Percentiles rank a stretch among this genome's conserved stretches.
Evolutionary conservation across 2,329 filamentous ascomycete genomes (phyloP).

Genomic region (Colletotrichum sidae): DNA sequence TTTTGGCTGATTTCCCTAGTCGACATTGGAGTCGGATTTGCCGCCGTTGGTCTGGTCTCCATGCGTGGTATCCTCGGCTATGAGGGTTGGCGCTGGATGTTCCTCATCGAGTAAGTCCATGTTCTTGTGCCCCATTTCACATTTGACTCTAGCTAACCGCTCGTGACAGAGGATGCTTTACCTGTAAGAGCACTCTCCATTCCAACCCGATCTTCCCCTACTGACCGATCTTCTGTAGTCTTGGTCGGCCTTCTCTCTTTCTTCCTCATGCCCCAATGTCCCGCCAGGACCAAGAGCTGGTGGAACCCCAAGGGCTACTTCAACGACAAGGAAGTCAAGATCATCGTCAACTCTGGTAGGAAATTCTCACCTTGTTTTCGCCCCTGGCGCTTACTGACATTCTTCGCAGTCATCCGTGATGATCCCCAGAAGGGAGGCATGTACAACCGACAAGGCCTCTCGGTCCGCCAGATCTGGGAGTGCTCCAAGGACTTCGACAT

Average conservation of each 20-base stretch:
- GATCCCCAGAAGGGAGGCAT: conserved; percentile 67
- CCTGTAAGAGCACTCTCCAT: conserved; percentile 42
- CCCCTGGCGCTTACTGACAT: background rate
- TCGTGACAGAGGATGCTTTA: conserved; percentile 43
- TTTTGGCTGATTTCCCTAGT: conserved; percentile 14
- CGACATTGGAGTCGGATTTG: conserved; percentile 64
- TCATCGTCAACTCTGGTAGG: conserved; percentile 65
- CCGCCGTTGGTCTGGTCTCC: conserved; percentile 67
- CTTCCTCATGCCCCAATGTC: conserved; percentile 46
- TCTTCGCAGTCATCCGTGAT: conserved; percentile 59
- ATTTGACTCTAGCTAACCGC: conserved; percentile 27
- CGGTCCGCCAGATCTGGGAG: conserved; percentile 58
- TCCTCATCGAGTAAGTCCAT: conserved; percentile 51
- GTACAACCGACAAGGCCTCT: conserved; percentile 69
- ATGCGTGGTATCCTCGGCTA: conserved; percentile 63
- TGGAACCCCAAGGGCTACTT: conserved; percentile 67
- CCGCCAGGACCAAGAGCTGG: conserved; percentile 55
- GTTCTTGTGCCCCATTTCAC: too few relatives aligned
- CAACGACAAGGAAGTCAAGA: conserved; percentile 65
- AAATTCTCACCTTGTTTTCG: accelerated
- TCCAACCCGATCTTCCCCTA: background rate
- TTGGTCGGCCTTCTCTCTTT: conserved; percentile 57
- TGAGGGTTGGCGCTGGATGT: conserved; percentile 70
- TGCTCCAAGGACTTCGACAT: conserved; percentile 66
- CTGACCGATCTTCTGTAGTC: conserved; percentile 51